Evolutionary conservation across 2,329 filamentous ascomycete genomes (phyloP).

Genomic region (Alternaria sp.): DNA sequence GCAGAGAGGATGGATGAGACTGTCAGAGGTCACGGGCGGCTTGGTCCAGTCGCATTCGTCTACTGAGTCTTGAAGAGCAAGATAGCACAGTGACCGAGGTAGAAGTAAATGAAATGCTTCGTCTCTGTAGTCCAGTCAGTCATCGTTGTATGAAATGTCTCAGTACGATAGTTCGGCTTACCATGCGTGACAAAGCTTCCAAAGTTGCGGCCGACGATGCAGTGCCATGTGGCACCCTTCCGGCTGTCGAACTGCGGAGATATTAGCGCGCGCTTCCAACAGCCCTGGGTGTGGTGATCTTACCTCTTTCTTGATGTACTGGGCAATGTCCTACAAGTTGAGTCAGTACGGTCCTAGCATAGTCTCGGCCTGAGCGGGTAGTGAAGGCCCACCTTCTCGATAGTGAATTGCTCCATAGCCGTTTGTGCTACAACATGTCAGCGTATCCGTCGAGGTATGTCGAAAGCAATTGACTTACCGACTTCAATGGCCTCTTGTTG

Average conservation of each 20-base stretch:
- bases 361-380: neutral
- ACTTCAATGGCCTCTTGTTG: slow-evolving; percentile 94
- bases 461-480: slow-evolving; percentile 65
- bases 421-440: slow-evolving; percentile 63
- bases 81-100: slow-evolving; percentile 97
- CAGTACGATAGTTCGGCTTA: slow-evolving; percentile 53
- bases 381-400: slow-evolving; percentile 68
- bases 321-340: slow-evolving; percentile 80
- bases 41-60: slow-evolving; percentile 14
- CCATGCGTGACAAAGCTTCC: slow-evolving; percentile 98
- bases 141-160: too few species aligned
- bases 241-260: slow-evolving; percentile 83
- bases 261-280: slow-evolving; percentile 22
- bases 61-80: slow-evolving; percentile 98
- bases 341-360: slow-evolving; percentile 7
- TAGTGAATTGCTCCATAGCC: slow-evolving; percentile 74
- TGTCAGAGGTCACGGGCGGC: slow-evolving; percentile 5
- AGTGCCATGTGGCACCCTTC: slow-evolving; percentile 99
- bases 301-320: slow-evolving; percentile 93
- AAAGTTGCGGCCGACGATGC: slow-evolving; percentile 98
- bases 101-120: slow-evolving; percentile 99
- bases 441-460: slow-evolving; percentile 18
- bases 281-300: neutral
- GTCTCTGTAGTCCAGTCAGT: slow-evolving; percentile 70
- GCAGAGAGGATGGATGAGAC: slow-evolving; percentile 1